Evolutionary conservation across 2,329 filamentous ascomycete species (phyloP).

Genomic region (Fusarium sterilihyphosum): DNA sequence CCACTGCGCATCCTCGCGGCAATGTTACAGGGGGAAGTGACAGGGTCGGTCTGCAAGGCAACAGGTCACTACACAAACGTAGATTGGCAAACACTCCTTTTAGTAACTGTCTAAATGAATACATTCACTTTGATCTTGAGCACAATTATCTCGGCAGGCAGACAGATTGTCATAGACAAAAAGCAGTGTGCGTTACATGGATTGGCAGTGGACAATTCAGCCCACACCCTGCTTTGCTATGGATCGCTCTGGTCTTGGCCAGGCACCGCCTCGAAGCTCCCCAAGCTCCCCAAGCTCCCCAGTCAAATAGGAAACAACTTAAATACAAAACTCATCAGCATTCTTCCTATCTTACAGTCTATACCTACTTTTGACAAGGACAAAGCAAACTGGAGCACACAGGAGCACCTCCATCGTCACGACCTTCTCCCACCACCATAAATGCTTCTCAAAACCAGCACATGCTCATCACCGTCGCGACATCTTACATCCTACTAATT

Average conservation of each 20-base stretch:
- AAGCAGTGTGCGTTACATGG: too few species aligned
- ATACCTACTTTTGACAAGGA: background rate
- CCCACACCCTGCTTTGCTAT: background rate
- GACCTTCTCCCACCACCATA: background rate
- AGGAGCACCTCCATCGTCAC: background rate
- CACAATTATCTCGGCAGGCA: accelerated
- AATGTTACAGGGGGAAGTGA: too few species aligned
- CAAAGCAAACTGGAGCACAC: background rate
- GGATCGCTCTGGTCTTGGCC: background rate
- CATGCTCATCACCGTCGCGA: background rate
- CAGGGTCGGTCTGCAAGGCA: background rate
- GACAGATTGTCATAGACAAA: background rate
- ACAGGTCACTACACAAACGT: background rate
- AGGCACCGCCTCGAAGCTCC: background rate
- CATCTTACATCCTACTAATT: background rate
- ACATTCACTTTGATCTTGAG: too few species aligned
- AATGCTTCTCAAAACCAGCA: background rate
- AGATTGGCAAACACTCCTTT: background rate
- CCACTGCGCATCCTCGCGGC: background rate
- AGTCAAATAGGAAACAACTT: background rate
- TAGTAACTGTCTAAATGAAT: background rate
- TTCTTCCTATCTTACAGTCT: background rate
- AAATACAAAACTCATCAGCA: background rate
- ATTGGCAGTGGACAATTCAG: background rate
- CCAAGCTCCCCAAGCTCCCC: too few species aligned